Conservation (phyloP, 176 grass and related monocot species). For the Guadua angustifolia region DNA sequence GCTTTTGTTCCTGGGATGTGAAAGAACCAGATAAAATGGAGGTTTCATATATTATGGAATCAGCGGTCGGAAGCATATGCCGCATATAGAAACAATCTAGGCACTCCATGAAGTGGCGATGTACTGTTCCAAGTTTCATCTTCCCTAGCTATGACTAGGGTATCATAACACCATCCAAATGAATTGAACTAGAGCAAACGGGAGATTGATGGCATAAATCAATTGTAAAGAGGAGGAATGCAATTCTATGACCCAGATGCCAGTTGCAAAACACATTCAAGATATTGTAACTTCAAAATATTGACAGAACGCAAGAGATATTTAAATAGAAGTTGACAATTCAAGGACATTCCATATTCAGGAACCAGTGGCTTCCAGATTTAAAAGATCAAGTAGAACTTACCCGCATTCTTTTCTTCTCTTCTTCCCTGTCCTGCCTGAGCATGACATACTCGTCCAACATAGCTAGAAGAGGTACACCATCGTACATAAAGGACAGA, state of each 20-base stretch:
- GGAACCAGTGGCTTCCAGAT: not conserved
- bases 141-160: not conserved
- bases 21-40: not conserved
- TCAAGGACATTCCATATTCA: not conserved
- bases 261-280: not conserved
- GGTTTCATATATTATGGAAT: not conserved
- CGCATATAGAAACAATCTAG: not conserved
- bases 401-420: constrained; percentile 90
- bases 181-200: not conserved
- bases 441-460: constrained; percentile 97
- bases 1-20: constrained; percentile 83
- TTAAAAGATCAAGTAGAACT: constrained; percentile 25
- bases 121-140: not conserved
- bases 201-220: not conserved
- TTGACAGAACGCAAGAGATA: not conserved
- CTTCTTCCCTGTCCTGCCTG: constrained; percentile 96
- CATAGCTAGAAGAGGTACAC: constrained; percentile 95
- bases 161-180: not conserved
- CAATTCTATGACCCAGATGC: not conserved
- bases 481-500: constrained; percentile 91
- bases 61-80: not conserved
- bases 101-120: not conserved
- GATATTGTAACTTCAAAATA: not conserved
- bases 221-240: not conserved
- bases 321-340: not conserved